Percentiles rank a stretch among this genome's conserved stretches.
These are phyloP conservation scores for Trypanosoma congolense DNA, from an alignment of 208 protist genomes.

Conservation along the genomic window DNA sequence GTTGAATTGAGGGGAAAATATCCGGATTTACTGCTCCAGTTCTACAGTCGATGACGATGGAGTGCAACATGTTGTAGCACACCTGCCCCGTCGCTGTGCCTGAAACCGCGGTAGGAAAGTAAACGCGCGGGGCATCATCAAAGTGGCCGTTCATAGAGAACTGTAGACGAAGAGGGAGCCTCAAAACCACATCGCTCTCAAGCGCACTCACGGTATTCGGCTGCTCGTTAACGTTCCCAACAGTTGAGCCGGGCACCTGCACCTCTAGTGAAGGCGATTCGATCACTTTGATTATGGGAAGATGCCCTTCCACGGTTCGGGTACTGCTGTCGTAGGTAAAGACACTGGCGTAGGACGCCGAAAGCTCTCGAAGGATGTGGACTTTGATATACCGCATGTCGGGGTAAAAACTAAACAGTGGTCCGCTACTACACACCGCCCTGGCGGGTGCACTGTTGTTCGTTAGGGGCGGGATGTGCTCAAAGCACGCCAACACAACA, in stretches of 20 bases:
- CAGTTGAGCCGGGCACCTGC: background rate
- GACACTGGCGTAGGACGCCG: constrained; percentile 10
- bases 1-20: constrained; percentile 5
- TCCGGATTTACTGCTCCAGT: constrained; percentile 7
- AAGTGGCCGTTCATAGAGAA: constrained; percentile 4
- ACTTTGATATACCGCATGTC: background rate
- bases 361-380: constrained; percentile 15
- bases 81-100: background rate
- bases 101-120: constrained; percentile 12
- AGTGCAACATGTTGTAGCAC: constrained; percentile 12
- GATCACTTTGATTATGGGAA: constrained; percentile 7
- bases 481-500: constrained; percentile 57
- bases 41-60: constrained; percentile 16
- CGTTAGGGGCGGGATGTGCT: constrained; percentile 49
- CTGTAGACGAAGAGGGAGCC: constrained; percentile 9
- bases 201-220: background rate
- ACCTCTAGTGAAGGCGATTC: background rate
- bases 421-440: background rate
- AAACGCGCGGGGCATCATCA: constrained; percentile 14
- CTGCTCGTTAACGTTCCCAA: background rate
- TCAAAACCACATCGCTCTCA: constrained; percentile 4
- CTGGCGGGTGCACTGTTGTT: background rate
- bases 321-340: constrained; percentile 15
- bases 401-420: constrained; percentile 9
- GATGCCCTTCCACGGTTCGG: constrained; percentile 1